Conservation (phyloP, 306 rosid species). For the Hippophae rhamnoides region DNA sequence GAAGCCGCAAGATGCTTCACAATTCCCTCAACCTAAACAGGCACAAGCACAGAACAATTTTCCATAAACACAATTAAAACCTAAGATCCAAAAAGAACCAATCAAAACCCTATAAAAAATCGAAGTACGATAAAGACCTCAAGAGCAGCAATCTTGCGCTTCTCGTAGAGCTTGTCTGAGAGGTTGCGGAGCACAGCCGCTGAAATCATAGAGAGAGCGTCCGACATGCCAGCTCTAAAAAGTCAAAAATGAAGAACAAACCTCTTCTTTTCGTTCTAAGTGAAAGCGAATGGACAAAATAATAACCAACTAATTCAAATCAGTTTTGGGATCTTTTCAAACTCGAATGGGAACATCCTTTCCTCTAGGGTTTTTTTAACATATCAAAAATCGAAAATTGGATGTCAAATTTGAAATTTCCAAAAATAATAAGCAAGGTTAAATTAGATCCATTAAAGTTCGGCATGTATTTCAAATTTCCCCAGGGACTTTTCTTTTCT, state of each 20-base stretch:
- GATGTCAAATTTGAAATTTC: neutral
- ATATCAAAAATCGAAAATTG: neutral
- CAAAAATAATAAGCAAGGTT: neutral
- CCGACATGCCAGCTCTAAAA: conserved; percentile 53
- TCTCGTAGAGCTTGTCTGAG: conserved; percentile 93
- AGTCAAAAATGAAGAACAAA: neutral
- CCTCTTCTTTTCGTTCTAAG: neutral
- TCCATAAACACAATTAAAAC: neutral
- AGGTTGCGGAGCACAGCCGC: conserved; percentile 81
- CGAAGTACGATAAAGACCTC: conserved; percentile 46
- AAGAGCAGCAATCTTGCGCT: conserved; percentile 97
- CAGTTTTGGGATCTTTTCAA: conserved; percentile 47
- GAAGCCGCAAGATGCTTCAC: conserved; percentile 68
- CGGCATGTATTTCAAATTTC: neutral
- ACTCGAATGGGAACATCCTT: conserved; percentile 36
- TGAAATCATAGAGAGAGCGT: conserved; percentile 54
- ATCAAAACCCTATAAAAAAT: conserved; percentile 34
- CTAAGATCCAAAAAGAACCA: conserved; percentile 18
- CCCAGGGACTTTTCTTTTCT: neutral
- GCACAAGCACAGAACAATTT: conserved; percentile 5
- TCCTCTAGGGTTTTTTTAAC: conserved; percentile 9
- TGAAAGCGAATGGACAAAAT: neutral
- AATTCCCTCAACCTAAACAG: conserved; percentile 77
- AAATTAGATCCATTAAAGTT: conserved; percentile 19
- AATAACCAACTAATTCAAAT: conserved; percentile 17